Percentiles rank a stretch among this genome's conserved stretches.
Conservation (phyloP, 1,284 basidiomycete species). For the Heterobasidion irregulare region DNA sequence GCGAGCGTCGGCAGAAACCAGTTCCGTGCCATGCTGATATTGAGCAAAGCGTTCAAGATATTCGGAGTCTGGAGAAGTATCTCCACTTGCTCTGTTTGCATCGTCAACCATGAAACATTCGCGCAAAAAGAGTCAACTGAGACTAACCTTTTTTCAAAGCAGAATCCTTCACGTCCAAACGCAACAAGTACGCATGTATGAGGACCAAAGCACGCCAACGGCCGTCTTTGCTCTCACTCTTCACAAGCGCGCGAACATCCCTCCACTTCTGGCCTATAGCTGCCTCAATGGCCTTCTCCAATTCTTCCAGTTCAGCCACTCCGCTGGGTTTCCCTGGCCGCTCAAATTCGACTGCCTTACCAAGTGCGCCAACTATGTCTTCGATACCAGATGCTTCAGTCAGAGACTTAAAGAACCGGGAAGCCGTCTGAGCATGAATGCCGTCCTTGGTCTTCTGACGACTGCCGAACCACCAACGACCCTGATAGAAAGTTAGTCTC, state of each 20-base stretch:
- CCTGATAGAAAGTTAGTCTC: conserved; percentile 29
- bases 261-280: conserved; percentile 46
- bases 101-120: too few species aligned
- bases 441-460: conserved; percentile 91
- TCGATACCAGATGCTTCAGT: conserved; percentile 75
- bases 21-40: conserved; percentile 80
- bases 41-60: conserved; percentile 79
- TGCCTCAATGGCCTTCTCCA: conserved; percentile 51
- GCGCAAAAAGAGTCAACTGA: too few species aligned
- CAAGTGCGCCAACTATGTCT: conserved; percentile 71
- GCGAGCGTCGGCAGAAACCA: conserved; percentile 84
- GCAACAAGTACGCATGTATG: conserved; percentile 82
- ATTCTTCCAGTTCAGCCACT: conserved; percentile 36
- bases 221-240: conserved; percentile 23
- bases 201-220: conserved; percentile 58
- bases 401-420: conserved; percentile 83
- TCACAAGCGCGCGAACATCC: conserved; percentile 31
- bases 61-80: conserved; percentile 65
- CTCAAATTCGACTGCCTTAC: conserved; percentile 67
- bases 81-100: conserved; percentile 49
- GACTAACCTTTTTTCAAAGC: conserved; percentile 55
- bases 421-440: conserved; percentile 77
- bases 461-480: conserved; percentile 97
- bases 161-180: conserved; percentile 53
- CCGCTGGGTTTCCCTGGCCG: conserved; percentile 10